These are phyloP conservation scores for Phyllostachys edulis DNA, from an alignment of 176 grass and related monocot species.

Conservation along the genomic window DNA sequence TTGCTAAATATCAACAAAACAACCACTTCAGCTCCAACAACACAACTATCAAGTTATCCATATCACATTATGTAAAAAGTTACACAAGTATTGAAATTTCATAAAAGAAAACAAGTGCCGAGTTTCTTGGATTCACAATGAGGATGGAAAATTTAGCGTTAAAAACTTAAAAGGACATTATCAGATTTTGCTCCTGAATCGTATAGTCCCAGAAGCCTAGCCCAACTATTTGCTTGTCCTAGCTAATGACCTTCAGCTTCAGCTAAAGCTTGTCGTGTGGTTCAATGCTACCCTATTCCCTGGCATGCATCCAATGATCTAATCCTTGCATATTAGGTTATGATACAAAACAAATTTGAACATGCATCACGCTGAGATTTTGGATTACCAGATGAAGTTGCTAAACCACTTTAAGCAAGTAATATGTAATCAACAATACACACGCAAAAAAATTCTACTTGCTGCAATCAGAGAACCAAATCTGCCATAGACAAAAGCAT, in stretches of 20 bases:
- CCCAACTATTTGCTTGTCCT: not conserved
- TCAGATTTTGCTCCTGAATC: not conserved
- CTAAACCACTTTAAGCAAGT: not conserved
- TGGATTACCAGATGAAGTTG: not conserved
- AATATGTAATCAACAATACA: not conserved
- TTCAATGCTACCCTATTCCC: constrained; percentile 1
- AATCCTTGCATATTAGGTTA: not conserved
- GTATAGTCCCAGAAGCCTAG: not conserved
- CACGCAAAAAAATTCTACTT: too few relatives aligned
- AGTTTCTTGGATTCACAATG: not conserved
- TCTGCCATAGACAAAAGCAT: not conserved
- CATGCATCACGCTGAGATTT: not conserved
- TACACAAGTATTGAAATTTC: not conserved
- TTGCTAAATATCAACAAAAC: constrained; percentile 20
- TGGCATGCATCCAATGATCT: not conserved
- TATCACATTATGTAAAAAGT: not conserved
- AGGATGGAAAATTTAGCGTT: not conserved
- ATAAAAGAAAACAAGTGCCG: not conserved
- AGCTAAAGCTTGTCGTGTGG: not conserved
- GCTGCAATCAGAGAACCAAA: not conserved
- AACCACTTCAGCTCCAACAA: not conserved
- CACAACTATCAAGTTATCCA: not conserved
- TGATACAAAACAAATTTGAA: constrained; percentile 1
- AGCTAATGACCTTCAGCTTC: not conserved
- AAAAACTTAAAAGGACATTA: not conserved